Evolutionary conservation across 331 rosid genomes (phyloP).

Genomic region (Malus hybrid): DNA sequence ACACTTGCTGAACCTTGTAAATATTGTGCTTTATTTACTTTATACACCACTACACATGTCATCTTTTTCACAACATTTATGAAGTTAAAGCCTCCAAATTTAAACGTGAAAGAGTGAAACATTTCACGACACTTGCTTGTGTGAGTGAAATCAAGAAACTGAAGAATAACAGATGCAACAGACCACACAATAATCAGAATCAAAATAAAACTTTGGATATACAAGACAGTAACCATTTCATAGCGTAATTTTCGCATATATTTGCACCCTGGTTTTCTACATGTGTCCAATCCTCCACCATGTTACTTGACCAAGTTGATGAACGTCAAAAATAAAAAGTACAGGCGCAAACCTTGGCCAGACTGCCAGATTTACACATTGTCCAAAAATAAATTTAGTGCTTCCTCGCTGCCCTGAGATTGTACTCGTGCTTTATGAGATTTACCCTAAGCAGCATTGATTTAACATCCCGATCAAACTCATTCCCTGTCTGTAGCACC

Average conservation of each 20-base stretch:
- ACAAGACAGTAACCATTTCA: conserved; percentile 33
- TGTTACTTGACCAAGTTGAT: conserved; percentile 9
- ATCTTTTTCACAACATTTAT: too few relatives aligned
- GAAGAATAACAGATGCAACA: background rate
- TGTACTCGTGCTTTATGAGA: conserved; percentile 81
- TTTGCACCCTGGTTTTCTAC: conserved; percentile 18
- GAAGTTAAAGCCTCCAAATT: too few relatives aligned
- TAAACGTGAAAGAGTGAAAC: background rate
- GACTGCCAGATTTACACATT: conserved; percentile 9
- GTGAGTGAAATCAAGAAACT: background rate
- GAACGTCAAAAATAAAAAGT: background rate
- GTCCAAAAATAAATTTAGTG: conserved; percentile 29
- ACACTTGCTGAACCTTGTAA: too few relatives aligned
- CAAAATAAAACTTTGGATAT: conserved; percentile 21
- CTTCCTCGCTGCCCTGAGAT: conserved; percentile 57
- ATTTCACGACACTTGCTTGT: too few relatives aligned
- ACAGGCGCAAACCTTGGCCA: conserved; percentile 6
- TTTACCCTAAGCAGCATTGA: conserved; percentile 89
- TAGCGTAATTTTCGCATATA: conserved; percentile 21
- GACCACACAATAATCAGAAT: background rate
- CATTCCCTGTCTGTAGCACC: conserved; percentile 78
- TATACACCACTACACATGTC: too few relatives aligned
- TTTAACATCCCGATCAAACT: conserved; percentile 77
- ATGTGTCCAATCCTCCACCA: conserved; percentile 23
- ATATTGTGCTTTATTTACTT: too few relatives aligned